These are phyloP conservation scores for Byssothecium circinans DNA, from an alignment of 2,329 filamentous ascomycete species.

Conservation along the genomic window DNA sequence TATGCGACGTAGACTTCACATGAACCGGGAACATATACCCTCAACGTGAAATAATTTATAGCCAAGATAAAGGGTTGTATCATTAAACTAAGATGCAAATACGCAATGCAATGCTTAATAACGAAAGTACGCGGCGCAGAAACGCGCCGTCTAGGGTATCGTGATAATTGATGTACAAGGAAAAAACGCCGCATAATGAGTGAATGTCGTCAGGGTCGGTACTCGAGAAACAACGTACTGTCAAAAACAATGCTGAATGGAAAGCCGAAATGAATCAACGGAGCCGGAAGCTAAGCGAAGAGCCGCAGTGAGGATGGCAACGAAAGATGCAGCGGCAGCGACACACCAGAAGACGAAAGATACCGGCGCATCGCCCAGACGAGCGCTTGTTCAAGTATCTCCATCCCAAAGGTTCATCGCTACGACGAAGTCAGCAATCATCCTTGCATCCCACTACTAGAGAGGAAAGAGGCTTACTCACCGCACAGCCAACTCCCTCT, in stretches of 20 bases:
- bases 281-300: neutral
- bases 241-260: neutral
- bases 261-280: neutral
- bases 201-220: no score
- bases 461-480: neutral
- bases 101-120: no score
- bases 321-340: neutral
- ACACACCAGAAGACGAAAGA: neutral
- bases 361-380: neutral
- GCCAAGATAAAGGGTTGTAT: no score
- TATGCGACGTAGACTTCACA: no score
- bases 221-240: neutral
- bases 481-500: neutral
- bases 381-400: neutral
- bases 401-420: neutral
- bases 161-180: no score
- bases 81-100: no score
- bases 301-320: neutral
- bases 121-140: no score
- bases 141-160: no score
- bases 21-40: no score
- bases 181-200: no score
- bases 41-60: no score
- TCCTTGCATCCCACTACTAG: neutral
- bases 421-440: neutral